Evolutionary conservation across 768 basidiomycete genomes (phyloP).

Genomic region (Pulveroboletus frians): DNA sequence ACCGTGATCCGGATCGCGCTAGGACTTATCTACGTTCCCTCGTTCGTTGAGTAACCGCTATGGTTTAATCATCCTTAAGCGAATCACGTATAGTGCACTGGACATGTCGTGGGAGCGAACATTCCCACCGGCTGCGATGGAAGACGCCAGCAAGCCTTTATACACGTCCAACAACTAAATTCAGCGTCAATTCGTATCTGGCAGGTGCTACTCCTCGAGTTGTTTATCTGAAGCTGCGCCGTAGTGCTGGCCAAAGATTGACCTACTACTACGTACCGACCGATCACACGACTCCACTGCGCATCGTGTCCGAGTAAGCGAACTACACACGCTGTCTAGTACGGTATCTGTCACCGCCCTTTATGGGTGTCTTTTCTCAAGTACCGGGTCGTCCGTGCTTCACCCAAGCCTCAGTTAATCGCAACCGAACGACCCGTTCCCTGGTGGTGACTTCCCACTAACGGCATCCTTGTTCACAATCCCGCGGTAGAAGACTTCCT

Average conservation of each 20-base stretch:
- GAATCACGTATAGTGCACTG: background rate
- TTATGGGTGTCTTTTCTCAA: background rate
- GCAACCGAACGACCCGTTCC: background rate
- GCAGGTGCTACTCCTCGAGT: background rate
- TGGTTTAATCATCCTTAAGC: background rate
- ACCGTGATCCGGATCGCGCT: background rate
- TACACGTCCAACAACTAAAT: background rate
- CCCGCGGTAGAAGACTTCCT: background rate
- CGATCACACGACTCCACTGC: background rate
- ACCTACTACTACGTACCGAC: background rate
- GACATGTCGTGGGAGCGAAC: constrained; percentile 2
- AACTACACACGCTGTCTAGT: background rate
- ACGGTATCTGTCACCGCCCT: background rate
- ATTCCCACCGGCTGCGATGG: background rate
- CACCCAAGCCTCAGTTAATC: background rate
- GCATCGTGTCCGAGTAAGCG: too few relatives aligned
- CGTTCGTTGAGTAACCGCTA: background rate
- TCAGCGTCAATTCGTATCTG: background rate
- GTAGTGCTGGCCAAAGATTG: background rate
- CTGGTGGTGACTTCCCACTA: background rate
- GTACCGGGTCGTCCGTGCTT: background rate
- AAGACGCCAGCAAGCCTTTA: background rate
- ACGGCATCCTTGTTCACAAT: background rate
- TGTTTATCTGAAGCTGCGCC: too few relatives aligned
- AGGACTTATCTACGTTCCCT: background rate